Evolutionary conservation across 371 early-diverging fungal genomes (phyloP).

Genomic region (Mucor circinelloides): DNA sequence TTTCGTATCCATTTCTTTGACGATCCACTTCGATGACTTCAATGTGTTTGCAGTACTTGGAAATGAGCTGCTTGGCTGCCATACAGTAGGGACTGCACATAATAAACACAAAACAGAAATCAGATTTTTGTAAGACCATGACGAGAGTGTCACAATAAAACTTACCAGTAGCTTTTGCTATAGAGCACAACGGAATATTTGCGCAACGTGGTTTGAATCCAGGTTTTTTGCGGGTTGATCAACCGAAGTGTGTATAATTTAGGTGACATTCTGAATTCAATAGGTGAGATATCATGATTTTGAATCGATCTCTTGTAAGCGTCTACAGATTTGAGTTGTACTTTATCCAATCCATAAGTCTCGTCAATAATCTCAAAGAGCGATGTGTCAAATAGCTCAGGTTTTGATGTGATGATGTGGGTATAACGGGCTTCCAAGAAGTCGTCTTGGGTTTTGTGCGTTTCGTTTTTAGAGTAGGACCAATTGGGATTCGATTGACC

Average conservation of each 20-base stretch:
- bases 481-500: constrained; percentile 53
- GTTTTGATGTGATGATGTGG: constrained; percentile 64
- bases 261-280: constrained; percentile 26
- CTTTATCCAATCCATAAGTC: constrained; percentile 33
- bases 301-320: constrained; percentile 9
- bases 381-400: constrained; percentile 40
- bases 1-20: constrained; percentile 26
- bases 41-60: constrained; percentile 37
- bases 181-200: constrained; percentile 57
- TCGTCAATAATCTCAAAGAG: constrained; percentile 45
- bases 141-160: background rate
- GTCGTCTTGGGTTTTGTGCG: constrained; percentile 45
- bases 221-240: constrained; percentile 31
- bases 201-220: constrained; percentile 45
- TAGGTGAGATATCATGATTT: constrained; percentile 11
- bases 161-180: constrained; percentile 66
- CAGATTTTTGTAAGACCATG: background rate
- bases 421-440: constrained; percentile 63
- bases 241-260: constrained; percentile 37
- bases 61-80: constrained; percentile 55
- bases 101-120: background rate
- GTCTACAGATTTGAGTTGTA: constrained; percentile 18
- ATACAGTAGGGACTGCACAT: constrained; percentile 50
- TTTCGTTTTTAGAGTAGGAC: constrained; percentile 71
- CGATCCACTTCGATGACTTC: constrained; percentile 46